Evolutionary conservation across 306 rosid species (phyloP).

Genomic region (Cyclanthera cordifolia): DNA sequence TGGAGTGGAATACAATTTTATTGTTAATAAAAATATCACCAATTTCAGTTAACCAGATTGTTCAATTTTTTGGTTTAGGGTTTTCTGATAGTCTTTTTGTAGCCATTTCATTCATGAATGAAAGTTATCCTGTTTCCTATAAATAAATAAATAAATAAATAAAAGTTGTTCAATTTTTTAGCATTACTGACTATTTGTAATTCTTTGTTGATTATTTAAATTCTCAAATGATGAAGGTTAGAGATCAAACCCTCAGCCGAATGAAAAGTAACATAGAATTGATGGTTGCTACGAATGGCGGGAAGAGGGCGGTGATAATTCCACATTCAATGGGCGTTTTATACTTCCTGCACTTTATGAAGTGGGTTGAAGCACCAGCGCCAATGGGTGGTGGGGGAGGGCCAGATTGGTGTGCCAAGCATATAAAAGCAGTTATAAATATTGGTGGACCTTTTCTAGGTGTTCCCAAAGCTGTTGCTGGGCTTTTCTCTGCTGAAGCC

Average conservation of each 20-base stretch:
- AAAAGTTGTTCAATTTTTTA: no score
- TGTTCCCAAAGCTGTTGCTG: slow-evolving; percentile 70
- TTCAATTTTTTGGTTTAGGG: no score
- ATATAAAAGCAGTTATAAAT: slow-evolving; percentile 34
- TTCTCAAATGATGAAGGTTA: slow-evolving; percentile 30
- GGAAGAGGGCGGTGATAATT: slow-evolving; percentile 30
- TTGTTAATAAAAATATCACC: no score
- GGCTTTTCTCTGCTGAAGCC: slow-evolving; percentile 84
- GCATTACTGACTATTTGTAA: background rate
- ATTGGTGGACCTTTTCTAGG: slow-evolving; percentile 67
- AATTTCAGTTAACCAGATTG: background rate
- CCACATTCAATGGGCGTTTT: slow-evolving; percentile 42
- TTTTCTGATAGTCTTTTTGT: no score
- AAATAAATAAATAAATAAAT: no score
- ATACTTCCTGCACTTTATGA: slow-evolving; percentile 51
- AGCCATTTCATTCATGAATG: no score
- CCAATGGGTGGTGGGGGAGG: slow-evolving; percentile 56
- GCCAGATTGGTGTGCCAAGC: slow-evolving; percentile 34
- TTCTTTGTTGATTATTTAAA: background rate
- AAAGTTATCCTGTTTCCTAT: no score
- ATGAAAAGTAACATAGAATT: slow-evolving; percentile 58
- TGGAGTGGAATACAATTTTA: slow-evolving; percentile 1
- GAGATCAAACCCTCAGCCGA: slow-evolving; percentile 70
- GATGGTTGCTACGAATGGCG: slow-evolving; percentile 32
- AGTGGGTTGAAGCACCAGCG: slow-evolving; percentile 88